Evolutionary conservation across 1,284 basidiomycete species (phyloP).

Genomic region (Ustilago cynodontis): DNA sequence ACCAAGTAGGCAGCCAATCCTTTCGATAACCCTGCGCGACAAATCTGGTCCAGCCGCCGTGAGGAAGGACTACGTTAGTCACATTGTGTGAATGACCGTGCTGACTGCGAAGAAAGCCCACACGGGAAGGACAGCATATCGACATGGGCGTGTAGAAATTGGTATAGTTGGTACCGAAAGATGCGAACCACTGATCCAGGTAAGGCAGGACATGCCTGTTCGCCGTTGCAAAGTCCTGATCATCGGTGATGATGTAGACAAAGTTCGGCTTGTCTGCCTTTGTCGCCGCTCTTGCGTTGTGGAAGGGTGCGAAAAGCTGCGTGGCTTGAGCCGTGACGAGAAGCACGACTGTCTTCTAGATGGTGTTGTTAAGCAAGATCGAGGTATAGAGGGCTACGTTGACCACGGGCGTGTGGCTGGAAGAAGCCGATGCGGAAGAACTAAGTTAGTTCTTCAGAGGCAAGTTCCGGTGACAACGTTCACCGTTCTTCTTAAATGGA

Average conservation of each 20-base stretch:
- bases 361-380: not conserved
- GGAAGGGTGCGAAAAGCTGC: not conserved
- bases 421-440: no score
- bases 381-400: no score
- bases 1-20: slow-evolving; percentile 13
- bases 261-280: slow-evolving; percentile 8
- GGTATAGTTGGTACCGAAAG: slow-evolving; percentile 7
- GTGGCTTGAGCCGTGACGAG: not conserved
- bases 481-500: no score
- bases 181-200: not conserved
- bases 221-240: slow-evolving; percentile 12
- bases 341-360: not conserved
- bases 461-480: no score
- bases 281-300: not conserved
- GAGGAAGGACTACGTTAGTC: slow-evolving; percentile 9
- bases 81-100: slow-evolving; percentile 21
- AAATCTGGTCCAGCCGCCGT: slow-evolving; percentile 12
- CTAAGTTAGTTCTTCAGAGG: no score
- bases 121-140: slow-evolving; percentile 16
- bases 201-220: slow-evolving; percentile 10
- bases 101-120: slow-evolving; percentile 13
- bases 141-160: slow-evolving; percentile 19
- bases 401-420: no score
- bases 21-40: slow-evolving; percentile 13
- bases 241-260: slow-evolving; percentile 21